Percentiles rank a stretch among this genome's conserved stretches.
Conservation (phyloP, 2,329 filamentous ascomycete genomes). For the Xylariaceae sp. region DNA sequence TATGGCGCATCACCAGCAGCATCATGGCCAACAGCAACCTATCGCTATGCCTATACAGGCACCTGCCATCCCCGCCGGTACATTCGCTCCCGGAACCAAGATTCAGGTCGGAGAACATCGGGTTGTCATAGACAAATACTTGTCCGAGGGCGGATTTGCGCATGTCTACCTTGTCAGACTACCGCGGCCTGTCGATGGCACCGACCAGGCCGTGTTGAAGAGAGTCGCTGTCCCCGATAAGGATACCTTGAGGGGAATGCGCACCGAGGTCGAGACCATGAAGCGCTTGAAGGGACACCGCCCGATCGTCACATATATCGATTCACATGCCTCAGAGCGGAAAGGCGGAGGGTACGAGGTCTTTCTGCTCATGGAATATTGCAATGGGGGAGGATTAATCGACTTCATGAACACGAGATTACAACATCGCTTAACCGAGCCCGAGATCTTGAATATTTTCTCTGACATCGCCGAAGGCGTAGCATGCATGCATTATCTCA, state of each 20-base stretch:
- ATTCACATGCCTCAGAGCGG: constrained; percentile 94
- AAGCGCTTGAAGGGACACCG: constrained; percentile 97
- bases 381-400: constrained; percentile 89
- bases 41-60: constrained; percentile 31
- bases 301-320: constrained; percentile 95
- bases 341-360: constrained; percentile 94
- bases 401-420: constrained; percentile 99
- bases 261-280: constrained; percentile 99
- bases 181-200: constrained; percentile 69
- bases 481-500: constrained; percentile 98
- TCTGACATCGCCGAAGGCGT: constrained; percentile 93
- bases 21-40: constrained; percentile 37
- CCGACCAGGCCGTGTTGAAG: constrained; percentile 83
- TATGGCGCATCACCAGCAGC: constrained; percentile 33
- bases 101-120: constrained; percentile 92
- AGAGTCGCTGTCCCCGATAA: constrained; percentile 95
- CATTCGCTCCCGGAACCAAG: constrained; percentile 90
- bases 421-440: constrained; percentile 93
- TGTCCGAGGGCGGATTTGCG: constrained; percentile 96
- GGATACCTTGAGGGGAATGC: constrained; percentile 89
- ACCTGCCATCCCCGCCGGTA: constrained; percentile 64
- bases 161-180: constrained; percentile 96
- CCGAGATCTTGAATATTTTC: constrained; percentile 96
- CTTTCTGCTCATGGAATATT: constrained; percentile 97
- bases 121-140: constrained; percentile 92